Conservation (phyloP, 2,329 filamentous ascomycete genomes). For the Erysiphe pisi region DNA sequence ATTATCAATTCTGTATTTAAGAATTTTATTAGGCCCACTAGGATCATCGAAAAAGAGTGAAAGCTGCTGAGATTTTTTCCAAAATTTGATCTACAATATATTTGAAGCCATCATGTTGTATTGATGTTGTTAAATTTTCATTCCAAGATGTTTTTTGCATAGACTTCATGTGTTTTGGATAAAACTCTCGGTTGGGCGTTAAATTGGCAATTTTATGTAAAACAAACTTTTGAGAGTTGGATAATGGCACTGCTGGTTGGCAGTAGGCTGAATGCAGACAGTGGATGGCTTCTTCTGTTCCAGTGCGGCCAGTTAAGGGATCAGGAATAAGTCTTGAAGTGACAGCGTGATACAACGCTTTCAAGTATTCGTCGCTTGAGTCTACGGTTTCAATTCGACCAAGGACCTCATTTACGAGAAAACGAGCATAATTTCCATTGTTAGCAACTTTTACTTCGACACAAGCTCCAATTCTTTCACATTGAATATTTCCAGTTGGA, state of each 20-base stretch:
- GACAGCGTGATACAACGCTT: constrained; percentile 30
- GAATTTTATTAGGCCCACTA: neutral
- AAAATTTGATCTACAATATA: constrained; percentile 30
- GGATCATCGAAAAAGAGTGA: constrained; percentile 29
- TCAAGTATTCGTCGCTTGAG: constrained; percentile 29
- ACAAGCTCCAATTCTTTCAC: constrained; percentile 38
- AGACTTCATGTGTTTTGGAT: constrained; percentile 38
- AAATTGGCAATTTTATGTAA: constrained; percentile 31
- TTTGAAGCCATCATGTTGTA: constrained; percentile 38
- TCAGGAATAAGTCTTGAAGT: constrained; percentile 42
- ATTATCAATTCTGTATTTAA: constrained; percentile 28
- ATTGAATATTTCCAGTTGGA: constrained; percentile 40
- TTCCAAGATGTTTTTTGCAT: constrained; percentile 43
- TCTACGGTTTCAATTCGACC: constrained; percentile 44
- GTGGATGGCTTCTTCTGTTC: constrained; percentile 49
- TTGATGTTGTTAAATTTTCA: constrained; percentile 36
- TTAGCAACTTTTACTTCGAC: constrained; percentile 38
- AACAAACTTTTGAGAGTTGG: neutral
- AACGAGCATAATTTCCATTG: constrained; percentile 41
- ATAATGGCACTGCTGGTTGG: constrained; percentile 34
- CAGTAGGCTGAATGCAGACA: constrained; percentile 43
- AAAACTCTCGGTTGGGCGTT: constrained; percentile 39
- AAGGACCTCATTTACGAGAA: constrained; percentile 45
- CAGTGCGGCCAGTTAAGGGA: constrained; percentile 47
- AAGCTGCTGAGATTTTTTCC: constrained; percentile 31